A percentile compares a stretch with the other conserved stretches of the same genome.
Evolutionary conservation across 2,329 filamentous ascomycete genomes (phyloP).

Genomic region (Diplodia sapinea): DNA sequence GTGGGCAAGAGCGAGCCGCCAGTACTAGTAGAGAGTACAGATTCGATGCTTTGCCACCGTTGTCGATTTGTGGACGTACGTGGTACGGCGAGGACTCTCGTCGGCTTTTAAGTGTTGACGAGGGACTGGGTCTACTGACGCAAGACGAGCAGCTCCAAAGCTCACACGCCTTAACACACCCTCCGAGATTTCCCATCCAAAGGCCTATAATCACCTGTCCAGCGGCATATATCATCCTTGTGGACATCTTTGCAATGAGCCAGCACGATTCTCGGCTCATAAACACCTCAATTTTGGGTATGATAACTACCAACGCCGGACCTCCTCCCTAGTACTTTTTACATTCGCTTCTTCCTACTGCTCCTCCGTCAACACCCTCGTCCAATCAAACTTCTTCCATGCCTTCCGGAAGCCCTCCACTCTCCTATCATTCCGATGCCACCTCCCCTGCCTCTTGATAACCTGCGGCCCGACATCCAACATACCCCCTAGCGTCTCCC

Average conservation of each 20-base stretch:
- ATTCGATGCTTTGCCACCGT: too few relatives aligned
- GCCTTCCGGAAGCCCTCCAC: conserved; percentile 79
- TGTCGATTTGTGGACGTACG: too few relatives aligned
- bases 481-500: conserved; percentile 92
- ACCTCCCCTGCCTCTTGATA: conserved; percentile 88
- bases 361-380: conserved; percentile 63
- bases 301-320: not conserved
- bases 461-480: conserved; percentile 80
- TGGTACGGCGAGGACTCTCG: too few relatives aligned
- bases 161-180: not conserved
- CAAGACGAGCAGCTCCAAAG: not conserved
- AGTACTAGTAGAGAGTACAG: rapidly evolving
- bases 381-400: conserved; percentile 96
- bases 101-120: too few relatives aligned
- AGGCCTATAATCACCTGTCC: not conserved
- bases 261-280: not conserved
- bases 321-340: not conserved
- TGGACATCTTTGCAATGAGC: not conserved
- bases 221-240: not conserved
- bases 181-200: not conserved
- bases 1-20: too few relatives aligned
- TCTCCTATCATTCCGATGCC: conserved; percentile 72
- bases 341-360: conserved; percentile 31
- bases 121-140: too few relatives aligned
- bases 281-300: not conserved